Evolutionary conservation across 2,329 filamentous ascomycete species (phyloP).

Genomic region (Blastomyces percursus): DNA sequence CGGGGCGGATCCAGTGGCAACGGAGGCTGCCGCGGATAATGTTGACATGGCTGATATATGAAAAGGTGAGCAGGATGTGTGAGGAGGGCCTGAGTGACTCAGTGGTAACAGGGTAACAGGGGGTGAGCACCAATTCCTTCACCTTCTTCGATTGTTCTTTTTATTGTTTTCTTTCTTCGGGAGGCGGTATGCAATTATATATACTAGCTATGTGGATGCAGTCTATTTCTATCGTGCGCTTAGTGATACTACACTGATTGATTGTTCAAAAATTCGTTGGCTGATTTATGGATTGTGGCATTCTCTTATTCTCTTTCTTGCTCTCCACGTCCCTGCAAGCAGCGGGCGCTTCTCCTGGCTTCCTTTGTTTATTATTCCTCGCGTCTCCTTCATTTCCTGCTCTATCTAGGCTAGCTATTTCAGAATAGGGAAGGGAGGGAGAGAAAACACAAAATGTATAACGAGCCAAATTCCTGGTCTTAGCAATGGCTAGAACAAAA

Average conservation of each 20-base stretch:
- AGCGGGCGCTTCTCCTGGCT: no score
- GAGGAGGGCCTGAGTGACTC: not conserved
- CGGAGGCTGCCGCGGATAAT: not conserved
- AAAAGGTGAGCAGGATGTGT: not conserved
- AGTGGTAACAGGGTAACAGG: not conserved
- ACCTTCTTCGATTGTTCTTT: not conserved
- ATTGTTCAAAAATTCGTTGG: not conserved
- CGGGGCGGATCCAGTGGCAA: conserved; percentile 7
- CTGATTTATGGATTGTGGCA: not conserved
- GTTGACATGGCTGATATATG: not conserved
- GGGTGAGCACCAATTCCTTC: not conserved
- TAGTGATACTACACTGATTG: not conserved
- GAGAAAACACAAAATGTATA: no score
- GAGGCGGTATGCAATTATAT: not conserved
- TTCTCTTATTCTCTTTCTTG: not conserved
- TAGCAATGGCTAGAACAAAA: no score
- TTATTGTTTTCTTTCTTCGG: not conserved
- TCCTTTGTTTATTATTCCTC: no score
- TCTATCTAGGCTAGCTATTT: no score
- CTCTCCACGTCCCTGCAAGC: not conserved
- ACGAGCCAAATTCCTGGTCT: no score
- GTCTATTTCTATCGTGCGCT: not conserved
- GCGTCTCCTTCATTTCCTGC: not conserved
- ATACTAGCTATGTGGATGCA: not conserved
- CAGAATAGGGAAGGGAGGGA: no score